phyloP scores from a whole-genome alignment of 257 asterid species.

The Rhazya stricta region DNA sequence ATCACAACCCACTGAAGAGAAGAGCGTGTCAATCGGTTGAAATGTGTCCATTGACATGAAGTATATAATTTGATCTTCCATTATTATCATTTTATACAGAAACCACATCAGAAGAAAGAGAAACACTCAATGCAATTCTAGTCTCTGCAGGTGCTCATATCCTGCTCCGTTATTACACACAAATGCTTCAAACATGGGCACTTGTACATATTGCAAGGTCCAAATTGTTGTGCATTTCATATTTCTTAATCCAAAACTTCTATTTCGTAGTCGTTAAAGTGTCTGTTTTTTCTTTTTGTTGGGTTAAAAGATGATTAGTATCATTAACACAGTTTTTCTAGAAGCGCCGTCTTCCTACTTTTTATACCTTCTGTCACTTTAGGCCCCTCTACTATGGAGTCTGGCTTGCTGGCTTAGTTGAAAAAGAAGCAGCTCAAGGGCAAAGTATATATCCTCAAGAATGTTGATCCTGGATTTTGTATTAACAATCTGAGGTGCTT shows the following conservation, averaged over 20 bases:
- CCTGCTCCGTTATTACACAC: background rate
- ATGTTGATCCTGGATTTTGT: constrained; percentile 3
- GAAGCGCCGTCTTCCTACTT: background rate
- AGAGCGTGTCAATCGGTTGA: constrained; percentile 28
- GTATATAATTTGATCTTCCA: background rate
- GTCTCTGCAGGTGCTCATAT: background rate
- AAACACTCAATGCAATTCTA: background rate
- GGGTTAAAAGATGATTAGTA: background rate
- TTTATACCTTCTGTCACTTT: background rate
- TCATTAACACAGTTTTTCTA: background rate
- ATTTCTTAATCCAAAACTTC: background rate
- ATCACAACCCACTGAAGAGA: constrained; percentile 32
- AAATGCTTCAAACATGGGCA: background rate
- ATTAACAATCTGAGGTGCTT: background rate
- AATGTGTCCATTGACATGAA: background rate
- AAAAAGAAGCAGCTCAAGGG: background rate
- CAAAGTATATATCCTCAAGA: background rate
- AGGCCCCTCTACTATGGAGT: background rate
- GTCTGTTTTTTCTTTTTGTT: background rate
- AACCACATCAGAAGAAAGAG: background rate
- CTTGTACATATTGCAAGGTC: background rate
- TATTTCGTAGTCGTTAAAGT: background rate
- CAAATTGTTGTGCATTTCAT: background rate
- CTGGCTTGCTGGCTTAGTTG: background rate
- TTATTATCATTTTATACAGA: background rate